Evolutionary conservation across 768 basidiomycete genomes (phyloP).

Genomic region (Lactifluus hygrophoroides): DNA sequence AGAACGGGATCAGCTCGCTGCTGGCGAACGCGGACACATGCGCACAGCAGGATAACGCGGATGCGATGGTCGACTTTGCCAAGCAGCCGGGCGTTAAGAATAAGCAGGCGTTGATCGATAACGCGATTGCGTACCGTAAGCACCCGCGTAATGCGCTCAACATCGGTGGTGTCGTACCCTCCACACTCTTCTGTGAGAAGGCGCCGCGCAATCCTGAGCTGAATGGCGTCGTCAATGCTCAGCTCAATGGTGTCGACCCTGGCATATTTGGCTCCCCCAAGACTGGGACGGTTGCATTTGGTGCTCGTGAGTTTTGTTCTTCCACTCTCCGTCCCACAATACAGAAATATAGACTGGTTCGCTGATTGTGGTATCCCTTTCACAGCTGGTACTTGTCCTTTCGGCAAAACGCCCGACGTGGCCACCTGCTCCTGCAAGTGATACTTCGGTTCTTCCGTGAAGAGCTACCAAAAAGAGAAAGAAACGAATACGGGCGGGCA

Average conservation of each 20-base stretch:
- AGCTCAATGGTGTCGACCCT: slow-evolving; percentile 47
- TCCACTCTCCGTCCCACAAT: neutral
- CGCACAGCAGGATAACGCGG: slow-evolving; percentile 41
- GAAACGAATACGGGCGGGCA: no score
- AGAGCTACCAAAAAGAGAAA: neutral
- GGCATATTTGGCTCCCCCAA: slow-evolving; percentile 45
- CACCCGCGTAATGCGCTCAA: slow-evolving; percentile 38
- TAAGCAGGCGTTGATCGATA: slow-evolving; percentile 33
- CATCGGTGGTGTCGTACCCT: slow-evolving; percentile 36
- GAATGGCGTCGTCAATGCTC: slow-evolving; percentile 44
- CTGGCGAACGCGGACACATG: slow-evolving; percentile 39
- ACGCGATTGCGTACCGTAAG: slow-evolving; percentile 35
- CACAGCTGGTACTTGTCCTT: slow-evolving; percentile 18
- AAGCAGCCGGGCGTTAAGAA: slow-evolving; percentile 36
- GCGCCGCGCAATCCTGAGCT: slow-evolving; percentile 45
- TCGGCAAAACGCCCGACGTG: slow-evolving; percentile 11
- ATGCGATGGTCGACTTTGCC: slow-evolving; percentile 43
- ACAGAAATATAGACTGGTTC: no score
- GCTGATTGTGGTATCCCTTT: neutral
- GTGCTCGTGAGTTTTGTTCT: slow-evolving; percentile 30
- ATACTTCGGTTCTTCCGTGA: neutral
- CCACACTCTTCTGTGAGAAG: slow-evolving; percentile 46
- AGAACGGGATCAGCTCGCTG: slow-evolving; percentile 35
- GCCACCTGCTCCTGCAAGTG: slow-evolving; percentile 6
- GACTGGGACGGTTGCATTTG: slow-evolving; percentile 38